Percentiles rank a stretch among this genome's conserved stretches.
Evolutionary conservation across 2,329 filamentous ascomycete species (phyloP).

Genomic region (Fusarium tanahbumbuense): DNA sequence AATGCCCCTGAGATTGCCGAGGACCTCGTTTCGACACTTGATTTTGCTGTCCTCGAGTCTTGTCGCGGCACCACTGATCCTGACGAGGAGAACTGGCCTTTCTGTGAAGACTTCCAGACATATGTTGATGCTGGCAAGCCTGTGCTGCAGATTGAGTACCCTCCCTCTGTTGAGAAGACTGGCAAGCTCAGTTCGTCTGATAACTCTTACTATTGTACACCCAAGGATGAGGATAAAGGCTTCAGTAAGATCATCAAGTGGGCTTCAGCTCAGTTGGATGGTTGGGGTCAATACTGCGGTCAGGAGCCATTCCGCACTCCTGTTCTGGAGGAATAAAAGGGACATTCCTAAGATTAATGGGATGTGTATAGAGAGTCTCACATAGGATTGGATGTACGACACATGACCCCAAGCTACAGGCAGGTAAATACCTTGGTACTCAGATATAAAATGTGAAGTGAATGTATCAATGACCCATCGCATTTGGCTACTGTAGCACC

Average conservation of each 20-base stretch:
- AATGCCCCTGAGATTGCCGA: constrained; percentile 48
- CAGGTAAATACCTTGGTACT: too few relatives aligned
- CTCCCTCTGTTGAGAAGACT: constrained; percentile 42
- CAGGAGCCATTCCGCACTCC: constrained; percentile 44
- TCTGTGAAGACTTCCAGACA: constrained; percentile 48
- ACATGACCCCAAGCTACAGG: too few relatives aligned
- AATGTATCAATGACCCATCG: too few relatives aligned
- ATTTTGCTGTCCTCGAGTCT: constrained; percentile 54
- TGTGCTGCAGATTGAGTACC: constrained; percentile 52
- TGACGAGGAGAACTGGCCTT: constrained; percentile 36
- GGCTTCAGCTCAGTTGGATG: constrained; percentile 49
- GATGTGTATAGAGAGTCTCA: background rate
- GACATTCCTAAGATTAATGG: background rate
- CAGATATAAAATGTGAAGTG: too few relatives aligned
- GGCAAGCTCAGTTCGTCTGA: constrained; percentile 44
- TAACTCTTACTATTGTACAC: constrained; percentile 43
- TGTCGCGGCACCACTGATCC: constrained; percentile 46
- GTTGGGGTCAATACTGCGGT: constrained; percentile 50
- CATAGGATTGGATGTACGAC: too few relatives aligned
- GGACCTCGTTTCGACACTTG: constrained; percentile 43
- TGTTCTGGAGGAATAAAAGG: constrained; percentile 32
- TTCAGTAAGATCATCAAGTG: constrained; percentile 52
- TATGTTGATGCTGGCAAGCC: constrained; percentile 48
- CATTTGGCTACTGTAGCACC: too few relatives aligned
- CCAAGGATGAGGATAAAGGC: constrained; percentile 43